Evolutionary conservation across 1,284 basidiomycete genomes (phyloP).

Genomic region (Vanrija sp.): DNA sequence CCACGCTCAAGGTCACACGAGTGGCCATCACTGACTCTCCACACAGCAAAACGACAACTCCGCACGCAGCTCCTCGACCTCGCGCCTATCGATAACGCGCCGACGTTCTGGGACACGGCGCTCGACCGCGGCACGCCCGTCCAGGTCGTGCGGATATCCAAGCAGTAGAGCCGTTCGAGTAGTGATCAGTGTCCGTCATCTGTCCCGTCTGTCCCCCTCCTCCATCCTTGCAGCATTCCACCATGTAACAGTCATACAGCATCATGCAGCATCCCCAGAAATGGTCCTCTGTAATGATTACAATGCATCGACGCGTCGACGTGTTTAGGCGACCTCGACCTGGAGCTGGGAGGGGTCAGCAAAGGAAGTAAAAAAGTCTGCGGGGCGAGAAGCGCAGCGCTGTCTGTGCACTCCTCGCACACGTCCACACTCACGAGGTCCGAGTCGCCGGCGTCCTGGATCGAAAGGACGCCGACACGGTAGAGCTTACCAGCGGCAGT

Average conservation of each 20-base stretch:
- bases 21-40: neutral
- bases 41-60: neutral
- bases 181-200: too few relatives aligned
- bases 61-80: constrained; percentile 16
- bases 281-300: constrained; percentile 23
- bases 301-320: constrained; percentile 31
- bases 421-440: constrained; percentile 61
- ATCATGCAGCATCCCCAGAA: too few relatives aligned
- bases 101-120: constrained; percentile 45
- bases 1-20: too few relatives aligned
- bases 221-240: too few relatives aligned
- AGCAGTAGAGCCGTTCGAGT: too few relatives aligned
- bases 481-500: constrained; percentile 99
- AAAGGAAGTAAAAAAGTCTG: neutral
- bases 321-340: constrained; percentile 37
- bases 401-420: neutral
- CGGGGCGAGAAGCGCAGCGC: too few relatives aligned
- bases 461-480: constrained; percentile 98
- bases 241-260: too few relatives aligned
- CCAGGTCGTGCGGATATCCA: constrained; percentile 29
- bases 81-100: constrained; percentile 20
- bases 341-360: constrained; percentile 27
- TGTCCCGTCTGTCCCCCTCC: too few relatives aligned
- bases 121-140: constrained; percentile 36
- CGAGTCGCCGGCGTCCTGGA: constrained; percentile 94